A percentile compares a stretch with the other conserved stretches of the same genome.
phyloP scores from a whole-genome alignment of 306 rosid genomes.

The Ochetophila trinervis region DNA sequence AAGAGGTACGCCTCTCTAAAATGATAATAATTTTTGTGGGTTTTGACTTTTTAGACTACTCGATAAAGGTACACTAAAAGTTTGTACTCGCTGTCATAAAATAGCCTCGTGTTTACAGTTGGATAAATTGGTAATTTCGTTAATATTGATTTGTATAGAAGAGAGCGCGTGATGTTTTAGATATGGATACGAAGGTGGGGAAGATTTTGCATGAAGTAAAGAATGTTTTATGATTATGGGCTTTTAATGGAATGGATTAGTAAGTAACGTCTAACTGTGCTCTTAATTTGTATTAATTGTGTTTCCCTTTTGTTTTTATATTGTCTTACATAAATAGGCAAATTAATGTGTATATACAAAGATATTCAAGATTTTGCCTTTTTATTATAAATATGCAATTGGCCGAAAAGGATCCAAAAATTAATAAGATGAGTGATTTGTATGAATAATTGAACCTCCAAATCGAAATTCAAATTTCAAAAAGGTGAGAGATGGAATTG shows the following conservation, averaged over 20 bases:
- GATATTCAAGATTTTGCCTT: too few relatives aligned
- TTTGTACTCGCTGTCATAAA: background rate
- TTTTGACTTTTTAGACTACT: background rate
- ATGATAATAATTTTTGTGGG: background rate
- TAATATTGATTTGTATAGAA: too few relatives aligned
- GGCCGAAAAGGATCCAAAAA: too few relatives aligned
- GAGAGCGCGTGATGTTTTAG: too few relatives aligned
- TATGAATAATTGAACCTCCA: too few relatives aligned
- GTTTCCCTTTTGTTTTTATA: background rate
- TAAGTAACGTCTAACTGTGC: background rate
- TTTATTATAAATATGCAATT: too few relatives aligned
- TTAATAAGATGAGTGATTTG: too few relatives aligned
- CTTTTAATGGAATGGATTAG: background rate
- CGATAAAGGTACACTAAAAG: background rate
- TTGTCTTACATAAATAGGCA: background rate
- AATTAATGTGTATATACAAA: too few relatives aligned
- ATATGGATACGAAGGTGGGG: background rate
- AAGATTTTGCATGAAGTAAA: background rate
- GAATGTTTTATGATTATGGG: background rate
- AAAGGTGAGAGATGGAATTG: too few relatives aligned
- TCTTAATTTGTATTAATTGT: background rate
- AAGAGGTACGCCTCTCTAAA: constrained; percentile 25
- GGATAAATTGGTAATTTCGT: too few relatives aligned
- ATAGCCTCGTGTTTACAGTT: too few relatives aligned
- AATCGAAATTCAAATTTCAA: too few relatives aligned